phyloP scores from a whole-genome alignment of 768 basidiomycete species.

The Amanita jacksonii region DNA sequence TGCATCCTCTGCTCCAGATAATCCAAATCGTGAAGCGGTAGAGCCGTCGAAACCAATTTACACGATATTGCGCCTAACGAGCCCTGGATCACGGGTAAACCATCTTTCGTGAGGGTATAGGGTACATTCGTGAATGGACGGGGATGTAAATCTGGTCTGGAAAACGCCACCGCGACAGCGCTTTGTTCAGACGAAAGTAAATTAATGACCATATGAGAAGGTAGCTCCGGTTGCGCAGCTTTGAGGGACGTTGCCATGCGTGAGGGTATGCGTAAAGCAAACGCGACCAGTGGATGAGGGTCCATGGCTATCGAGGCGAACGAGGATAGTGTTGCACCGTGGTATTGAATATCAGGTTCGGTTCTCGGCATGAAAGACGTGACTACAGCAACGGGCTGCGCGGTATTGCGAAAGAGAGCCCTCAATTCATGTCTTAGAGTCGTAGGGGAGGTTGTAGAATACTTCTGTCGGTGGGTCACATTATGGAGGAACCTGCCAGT shows the following conservation, averaged over 20 bases:
- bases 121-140: constrained; percentile 39
- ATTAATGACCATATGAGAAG: constrained; percentile 66
- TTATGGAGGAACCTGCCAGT: not conserved
- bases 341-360: constrained; percentile 30
- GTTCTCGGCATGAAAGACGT: constrained; percentile 51
- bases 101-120: constrained; percentile 38
- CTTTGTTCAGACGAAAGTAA: constrained; percentile 65
- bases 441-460: not conserved
- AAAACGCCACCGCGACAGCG: constrained; percentile 55
- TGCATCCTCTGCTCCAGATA: constrained; percentile 21
- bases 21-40: constrained; percentile 51
- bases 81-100: constrained; percentile 49
- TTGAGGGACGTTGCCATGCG: constrained; percentile 65
- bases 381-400: constrained; percentile 82
- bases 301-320: constrained; percentile 89
- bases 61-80: constrained; percentile 69
- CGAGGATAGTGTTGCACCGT: constrained; percentile 91
- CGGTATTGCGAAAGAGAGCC: constrained; percentile 59
- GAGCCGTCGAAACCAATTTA: constrained; percentile 45
- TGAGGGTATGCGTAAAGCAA: constrained; percentile 84
- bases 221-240: constrained; percentile 13
- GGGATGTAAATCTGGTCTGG: constrained; percentile 60
- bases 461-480: not conserved
- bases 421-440: constrained; percentile 28
- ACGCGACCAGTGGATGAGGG: constrained; percentile 80